Conservation (phyloP, 2,329 filamentous ascomycete genomes). For the Pyrenochaeta sp. region DNA sequence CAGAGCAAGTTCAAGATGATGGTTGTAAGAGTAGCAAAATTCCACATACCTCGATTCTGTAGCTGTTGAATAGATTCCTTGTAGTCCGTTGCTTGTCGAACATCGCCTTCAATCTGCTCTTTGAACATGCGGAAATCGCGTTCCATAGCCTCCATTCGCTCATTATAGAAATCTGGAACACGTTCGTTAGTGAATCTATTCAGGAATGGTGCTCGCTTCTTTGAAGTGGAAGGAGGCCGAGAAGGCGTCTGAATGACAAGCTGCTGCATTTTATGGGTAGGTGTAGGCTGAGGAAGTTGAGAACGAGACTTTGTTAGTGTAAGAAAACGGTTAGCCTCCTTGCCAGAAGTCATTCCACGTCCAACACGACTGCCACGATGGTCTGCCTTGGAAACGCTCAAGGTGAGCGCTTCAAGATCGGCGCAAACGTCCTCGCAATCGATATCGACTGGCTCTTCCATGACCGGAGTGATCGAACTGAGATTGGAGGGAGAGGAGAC, state of each 20-base stretch:
- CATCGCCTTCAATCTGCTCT: constrained; percentile 74
- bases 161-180: constrained; percentile 79
- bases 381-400: constrained; percentile 34
- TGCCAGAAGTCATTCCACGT: constrained; percentile 40
- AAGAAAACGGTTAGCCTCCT: constrained; percentile 33
- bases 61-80: constrained; percentile 79
- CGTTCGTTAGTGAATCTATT: constrained; percentile 77
- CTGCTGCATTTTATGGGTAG: constrained; percentile 29
- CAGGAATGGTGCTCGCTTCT: constrained; percentile 64
- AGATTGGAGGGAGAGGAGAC: constrained; percentile 37
- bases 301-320: constrained; percentile 27
- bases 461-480: constrained; percentile 32
- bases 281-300: constrained; percentile 35
- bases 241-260: constrained; percentile 15
- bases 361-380: constrained; percentile 28
- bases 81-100: constrained; percentile 71
- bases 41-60: constrained; percentile 74
- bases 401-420: constrained; percentile 33
- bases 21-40: not conserved
- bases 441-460: constrained; percentile 40
- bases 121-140: constrained; percentile 75
- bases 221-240: constrained; percentile 28
- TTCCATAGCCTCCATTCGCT: constrained; percentile 79
- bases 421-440: constrained; percentile 39
- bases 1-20: not conserved